Evolutionary conservation across 345 rosid genomes (phyloP), one percentile per base, ranked within the genome.

Genomic region (Geranium rotundifolium): DNA sequence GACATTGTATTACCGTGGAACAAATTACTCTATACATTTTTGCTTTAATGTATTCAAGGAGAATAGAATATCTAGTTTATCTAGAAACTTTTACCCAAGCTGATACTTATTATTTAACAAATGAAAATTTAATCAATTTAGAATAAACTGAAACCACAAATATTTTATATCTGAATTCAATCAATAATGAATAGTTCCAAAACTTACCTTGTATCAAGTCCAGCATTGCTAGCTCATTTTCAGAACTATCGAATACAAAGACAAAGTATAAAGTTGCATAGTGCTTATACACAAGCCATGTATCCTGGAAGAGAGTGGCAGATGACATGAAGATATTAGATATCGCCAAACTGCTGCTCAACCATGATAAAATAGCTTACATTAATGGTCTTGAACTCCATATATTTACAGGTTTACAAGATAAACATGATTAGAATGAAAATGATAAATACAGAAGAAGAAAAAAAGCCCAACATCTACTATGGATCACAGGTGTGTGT

Each of bases 171-270:
- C 16, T 9, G 34, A 23, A n/a, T 57, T 27, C 27, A 20, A 52
- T 56, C 30, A 56, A n/a, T 18, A 39, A 59, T 55, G 61, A 16
- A 50, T 12, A 55, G 30, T 29, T 19, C 29, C n/a, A 19, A 14
- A 59, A 68, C 59, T 17, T 62, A 90, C 97, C 96, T 88, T 90
- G 97, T 56, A 86, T 90, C 61, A 90, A 85, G 70, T 93, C 97
- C 63, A 93, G 99, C 90, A 90, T 82, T 10, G 97, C 99, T 62
- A 93, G 96, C 75, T 90, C 95, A 77, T 88, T 93, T 76, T 93
- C 99, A 8, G 86, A 86, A 54, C 84, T 70, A 81, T 93, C 97
- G 71, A 88, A 93, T 16, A 90, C 81, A 27, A 86, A 78, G 23
- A 90, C 89, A 58, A 93, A 85, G 71, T 93, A 90, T 29, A 93